Evolutionary conservation across 2,329 filamentous ascomycete species (phyloP), one percentile per base, ranked within the genome.

Genomic region (Dothideomycetes sp.): DNA sequence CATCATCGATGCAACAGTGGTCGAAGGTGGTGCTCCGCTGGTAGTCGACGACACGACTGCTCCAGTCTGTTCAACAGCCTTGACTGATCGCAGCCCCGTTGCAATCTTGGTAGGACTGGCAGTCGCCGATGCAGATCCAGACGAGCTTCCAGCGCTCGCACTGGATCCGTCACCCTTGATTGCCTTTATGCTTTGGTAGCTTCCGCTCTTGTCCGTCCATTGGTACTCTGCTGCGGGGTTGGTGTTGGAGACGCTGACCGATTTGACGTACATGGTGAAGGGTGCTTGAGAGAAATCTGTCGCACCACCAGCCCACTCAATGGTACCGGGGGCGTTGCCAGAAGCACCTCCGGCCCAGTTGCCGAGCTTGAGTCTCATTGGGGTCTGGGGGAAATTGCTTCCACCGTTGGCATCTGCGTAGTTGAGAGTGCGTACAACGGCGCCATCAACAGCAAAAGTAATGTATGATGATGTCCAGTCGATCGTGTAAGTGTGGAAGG

Each of bases 331-430:
- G n/a, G 68, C 58, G 29, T 65, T 57, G 41, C 62, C 57, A 4
- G 62, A 57, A 38, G 65, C 61, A 48, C 70, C 72, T 38, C 64
- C 66, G 24, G 63, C 62, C 65, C 65, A 68, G 54, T 61, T 64
- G 35, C 64, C 64, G 16, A 69, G 53, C 38, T 75, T 77, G 36
- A 84, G 59, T 37, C 75, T 74, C 77, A 82, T 81, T 1, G 84
- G 84, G 0, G 83, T 87, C 55, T 89, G 84, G 0, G 84, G 84
- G 57, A 75, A 88, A 62, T 94, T 84, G 36, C 70, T 57, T 10
- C 77, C 76, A 48, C 70, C 70, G 34, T 71, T 63, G 44, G 85
- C 82, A 36, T 83, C 77, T 34, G 65, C 68, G 33, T 76, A 73
- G 30, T 70, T 76, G 43, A 95, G 71, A 11, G 83, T 83, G 45